Base-by-base conservation (phyloP, 768 basidiomycete species). In the Mycena metata region DNA sequence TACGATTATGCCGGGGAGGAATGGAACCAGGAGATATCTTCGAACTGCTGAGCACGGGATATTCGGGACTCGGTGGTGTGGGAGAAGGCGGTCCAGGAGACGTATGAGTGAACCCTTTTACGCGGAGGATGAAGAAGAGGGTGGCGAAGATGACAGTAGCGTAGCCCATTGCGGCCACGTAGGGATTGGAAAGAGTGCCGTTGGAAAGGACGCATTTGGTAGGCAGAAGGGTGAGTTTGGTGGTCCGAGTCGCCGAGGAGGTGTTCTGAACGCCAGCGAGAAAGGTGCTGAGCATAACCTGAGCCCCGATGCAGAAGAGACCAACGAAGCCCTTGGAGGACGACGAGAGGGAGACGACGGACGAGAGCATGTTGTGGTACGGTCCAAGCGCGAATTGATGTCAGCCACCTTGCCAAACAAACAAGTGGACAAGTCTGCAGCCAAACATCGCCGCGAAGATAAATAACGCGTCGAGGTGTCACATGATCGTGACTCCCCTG, bases 361-460 rank as follows among this genome's bases (percentile, higher is more conserved):
- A 51, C 4, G 60, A 61, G 60, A 61, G 60, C 60, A 61, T 61
- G 60, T 61, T 52, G 60, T 52, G 60, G 60, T 61, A 41, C 49
- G 60, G 50, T 41, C 42, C 49, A 61, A 52, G 60, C 21, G 35
- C 15, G 21, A 60, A n/a, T 5, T 12, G 24, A 23, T 49, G 58
- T 60, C 58, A 60, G 58, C 58, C 58, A 41, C 54, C n/a, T 6
- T 36, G 36, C 6, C 7, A 36, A 7, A 6, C 36, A 36, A 6
- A 33, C 19, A 36, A 52, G 19, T 52, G 30, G 35, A 6, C 36
- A 36, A 36, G 36, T 36, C 36, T 36, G 33, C 51, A 52, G 35
- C 17, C 30, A 23, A 5, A 36, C 51, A 52, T 52, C 10, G 33
- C 5, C 9, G 17, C 33, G n/a, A 52, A 52, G n/a, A n/a, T 23